These are phyloP conservation scores for Saccharomyces pastorianus DNA, from an alignment of 1,139 yeast genomes.

Conservation along the genomic window DNA sequence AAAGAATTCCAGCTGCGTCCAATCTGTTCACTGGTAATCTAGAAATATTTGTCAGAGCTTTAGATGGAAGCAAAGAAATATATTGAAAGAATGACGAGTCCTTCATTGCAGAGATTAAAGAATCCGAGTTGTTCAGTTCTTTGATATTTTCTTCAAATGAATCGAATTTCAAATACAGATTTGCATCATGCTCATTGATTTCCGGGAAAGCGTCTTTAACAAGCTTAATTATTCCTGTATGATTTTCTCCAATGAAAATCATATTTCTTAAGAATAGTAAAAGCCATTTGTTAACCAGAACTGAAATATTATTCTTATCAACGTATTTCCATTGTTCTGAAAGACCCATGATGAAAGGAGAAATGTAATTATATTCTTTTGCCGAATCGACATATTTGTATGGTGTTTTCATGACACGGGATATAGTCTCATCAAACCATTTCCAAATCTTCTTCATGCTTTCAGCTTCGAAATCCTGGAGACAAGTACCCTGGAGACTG, in stretches of 20 bases:
- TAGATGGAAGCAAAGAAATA: slow-evolving; percentile 21
- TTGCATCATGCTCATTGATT: slow-evolving; percentile 10
- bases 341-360: slow-evolving; percentile 61
- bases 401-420: slow-evolving; percentile 65
- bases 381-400: slow-evolving; percentile 74
- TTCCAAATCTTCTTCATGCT: slow-evolving; percentile 40
- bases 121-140: slow-evolving; percentile 8
- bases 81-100: slow-evolving; percentile 28
- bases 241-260: slow-evolving; percentile 49
- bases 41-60: slow-evolving; percentile 15
- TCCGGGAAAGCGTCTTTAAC: slow-evolving; percentile 24
- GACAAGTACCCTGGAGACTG: slow-evolving; percentile 30
- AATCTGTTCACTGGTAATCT: slow-evolving; percentile 39
- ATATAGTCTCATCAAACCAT: slow-evolving; percentile 63
- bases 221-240: slow-evolving; percentile 30
- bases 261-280: slow-evolving; percentile 39
- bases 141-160: slow-evolving; percentile 14
- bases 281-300: slow-evolving; percentile 44
- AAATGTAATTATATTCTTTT: slow-evolving; percentile 38
- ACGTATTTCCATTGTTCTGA: slow-evolving; percentile 67
- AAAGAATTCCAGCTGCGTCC: slow-evolving; percentile 42
- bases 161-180: slow-evolving; percentile 16
- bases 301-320: slow-evolving; percentile 27
- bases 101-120: slow-evolving; percentile 7
- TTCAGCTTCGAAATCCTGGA: slow-evolving; percentile 9